Conservation (phyloP, 2,329 filamentous ascomycete species). For the Cladosporium sp. region DNA sequence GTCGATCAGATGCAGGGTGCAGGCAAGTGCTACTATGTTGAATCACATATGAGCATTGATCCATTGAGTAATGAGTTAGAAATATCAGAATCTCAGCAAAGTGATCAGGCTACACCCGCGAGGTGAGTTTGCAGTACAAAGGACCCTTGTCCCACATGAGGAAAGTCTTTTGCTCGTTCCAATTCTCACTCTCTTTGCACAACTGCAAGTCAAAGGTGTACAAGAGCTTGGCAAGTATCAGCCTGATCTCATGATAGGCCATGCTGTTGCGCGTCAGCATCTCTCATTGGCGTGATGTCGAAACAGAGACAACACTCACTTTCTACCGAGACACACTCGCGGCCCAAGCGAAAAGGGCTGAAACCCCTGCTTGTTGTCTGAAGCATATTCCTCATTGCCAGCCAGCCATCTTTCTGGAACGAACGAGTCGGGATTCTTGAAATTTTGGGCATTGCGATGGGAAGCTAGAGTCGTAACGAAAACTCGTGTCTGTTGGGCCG, state of each 20-base stretch:
- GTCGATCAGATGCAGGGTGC: too few species aligned
- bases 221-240: conserved; percentile 36
- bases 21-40: too few species aligned
- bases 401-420: too few species aligned
- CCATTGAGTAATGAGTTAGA: too few species aligned
- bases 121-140: too few species aligned
- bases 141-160: conserved; percentile 2
- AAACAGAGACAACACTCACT: conserved; percentile 22
- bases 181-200: neutral
- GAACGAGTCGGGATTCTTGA: too few species aligned
- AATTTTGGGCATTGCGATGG: too few species aligned
- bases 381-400: conserved; percentile 7
- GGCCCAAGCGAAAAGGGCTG: conserved; percentile 34
- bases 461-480: too few species aligned
- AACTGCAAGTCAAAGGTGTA: conserved; percentile 34
- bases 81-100: too few species aligned
- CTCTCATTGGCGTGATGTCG: conserved; percentile 18
- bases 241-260: conserved; percentile 33
- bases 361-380: conserved; percentile 25
- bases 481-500: neutral
- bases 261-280: conserved; percentile 14
- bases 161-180: too few species aligned
- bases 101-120: too few species aligned
- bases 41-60: too few species aligned
- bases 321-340: conserved; percentile 34